Base-by-base conservation (phyloP, 352 stramenopile species). In the Globisporangium paroecandrum region DNA sequence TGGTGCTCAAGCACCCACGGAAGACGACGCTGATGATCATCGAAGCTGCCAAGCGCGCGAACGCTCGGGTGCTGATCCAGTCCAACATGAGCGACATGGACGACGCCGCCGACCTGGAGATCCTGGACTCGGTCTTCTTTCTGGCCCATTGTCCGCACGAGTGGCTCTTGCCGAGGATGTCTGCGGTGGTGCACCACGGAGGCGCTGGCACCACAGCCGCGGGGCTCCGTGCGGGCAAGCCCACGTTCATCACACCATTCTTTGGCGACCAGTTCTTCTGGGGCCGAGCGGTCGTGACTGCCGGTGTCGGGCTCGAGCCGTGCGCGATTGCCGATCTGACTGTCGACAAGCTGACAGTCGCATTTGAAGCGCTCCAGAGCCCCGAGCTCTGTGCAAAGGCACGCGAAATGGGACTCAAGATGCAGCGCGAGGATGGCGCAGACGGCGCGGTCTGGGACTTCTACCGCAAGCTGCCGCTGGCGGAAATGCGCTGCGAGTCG, bases 261-360 rank as follows among this genome's bases (percentile, higher is more conserved):
- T 98, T 98, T 71, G 92, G 90, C 25, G 95, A 98, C 70, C 95
- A 98, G 70, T 89, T 83, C 34, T 98, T 98, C 70, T 98, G 95
- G 95, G 93, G 91, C 1, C 81, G 91, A 56, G 92, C 94, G 9
- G 89, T 97, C 0, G 67, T 89, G 46, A 81, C 81, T 0, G 80
- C 84, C 43, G 91, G 89, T 34, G 91, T 97, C 1, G 95, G 93
- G 18, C 86, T 95, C 7, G 78, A 88, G 62, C 91, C 93, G 18
- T 95, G 91, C 61, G 87, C 89, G 10, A 90, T 98, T 49, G 73
- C 64, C 5, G 71, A 93, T 46, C 62, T 98, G 29, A 98, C 89
- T 10, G 79, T 75, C 0, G 87, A 97, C 41, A 92, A 89, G 49
- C 74, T 98, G 57, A 64, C 72, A 0, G 61, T 78, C 62, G 93